phyloP scores from a whole-genome alignment of 2,329 filamentous ascomycete genomes.

The Stagonosporopsis vannaccii region DNA sequence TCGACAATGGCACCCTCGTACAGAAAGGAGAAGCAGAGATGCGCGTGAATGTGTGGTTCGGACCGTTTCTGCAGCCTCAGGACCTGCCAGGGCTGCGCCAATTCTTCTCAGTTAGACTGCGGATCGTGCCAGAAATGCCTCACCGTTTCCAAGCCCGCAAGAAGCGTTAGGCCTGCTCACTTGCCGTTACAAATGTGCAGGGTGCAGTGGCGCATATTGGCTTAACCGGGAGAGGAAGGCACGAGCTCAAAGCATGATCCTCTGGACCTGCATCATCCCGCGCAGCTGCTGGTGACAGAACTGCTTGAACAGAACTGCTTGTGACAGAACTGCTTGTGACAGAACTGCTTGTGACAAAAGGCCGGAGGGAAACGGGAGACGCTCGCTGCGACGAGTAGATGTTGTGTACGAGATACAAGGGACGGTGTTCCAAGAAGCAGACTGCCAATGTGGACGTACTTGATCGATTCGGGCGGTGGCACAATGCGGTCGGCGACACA shows the following conservation, averaged over 20 bases:
- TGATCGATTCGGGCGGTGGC: slow-evolving; percentile 4
- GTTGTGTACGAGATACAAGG: slow-evolving; percentile 1
- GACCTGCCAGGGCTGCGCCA: slow-evolving; percentile 7
- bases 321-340: not conserved
- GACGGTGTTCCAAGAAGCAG: not conserved
- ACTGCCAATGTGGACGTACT: slow-evolving; percentile 1
- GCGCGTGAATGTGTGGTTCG: slow-evolving; percentile 2
- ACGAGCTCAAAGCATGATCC: slow-evolving; percentile 16
- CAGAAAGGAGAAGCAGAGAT: not conserved
- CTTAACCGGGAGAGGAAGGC: slow-evolving; percentile 18
- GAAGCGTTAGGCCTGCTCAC: slow-evolving; percentile 1
- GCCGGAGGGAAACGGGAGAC: not conserved
- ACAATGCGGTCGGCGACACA: slow-evolving; percentile 10
- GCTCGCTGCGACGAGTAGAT: slow-evolving; percentile 1
- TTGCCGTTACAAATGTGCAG: slow-evolving; percentile 4
- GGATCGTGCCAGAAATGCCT: slow-evolving; percentile 4
- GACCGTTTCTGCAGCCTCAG: slow-evolving; percentile 11
- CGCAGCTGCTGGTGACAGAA: slow-evolving; percentile 1
- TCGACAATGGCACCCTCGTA: slow-evolving; percentile 7
- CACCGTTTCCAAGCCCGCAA: not conserved
- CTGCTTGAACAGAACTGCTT: not conserved
- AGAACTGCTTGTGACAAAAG: not conserved
- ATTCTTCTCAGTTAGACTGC: not conserved
- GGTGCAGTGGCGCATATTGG: not conserved
- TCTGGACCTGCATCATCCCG: slow-evolving; percentile 9